Evolutionary conservation across 345 rosid species (phyloP).

Genomic region (Carallia pectinifolia): DNA sequence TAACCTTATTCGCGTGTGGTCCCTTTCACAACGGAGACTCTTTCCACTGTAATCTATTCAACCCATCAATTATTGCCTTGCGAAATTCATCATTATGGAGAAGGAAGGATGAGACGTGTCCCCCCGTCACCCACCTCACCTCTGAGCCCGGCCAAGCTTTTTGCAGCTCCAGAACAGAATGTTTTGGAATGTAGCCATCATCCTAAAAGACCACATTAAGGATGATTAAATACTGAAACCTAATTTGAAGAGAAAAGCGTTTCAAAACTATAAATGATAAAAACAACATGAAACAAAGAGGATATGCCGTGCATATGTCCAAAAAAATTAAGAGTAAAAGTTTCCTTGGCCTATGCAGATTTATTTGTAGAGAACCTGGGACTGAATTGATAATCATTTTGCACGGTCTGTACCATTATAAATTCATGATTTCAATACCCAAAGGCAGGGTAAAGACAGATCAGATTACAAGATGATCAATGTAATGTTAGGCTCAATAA

Average conservation of each 20-base stretch:
- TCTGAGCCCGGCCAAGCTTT: constrained; percentile 99
- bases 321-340: neutral
- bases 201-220: constrained; percentile 47
- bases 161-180: constrained; percentile 90
- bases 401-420: no score
- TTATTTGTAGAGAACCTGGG: no score
- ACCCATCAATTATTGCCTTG: constrained; percentile 76
- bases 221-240: neutral
- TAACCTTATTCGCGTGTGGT: neutral
- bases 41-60: constrained; percentile 79
- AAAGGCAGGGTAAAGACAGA: neutral
- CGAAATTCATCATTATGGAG: constrained; percentile 83
- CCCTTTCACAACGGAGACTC: constrained; percentile 51
- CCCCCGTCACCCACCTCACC: constrained; percentile 98
- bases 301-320: neutral
- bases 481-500: neutral
- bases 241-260: neutral
- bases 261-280: neutral
- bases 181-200: constrained; percentile 95
- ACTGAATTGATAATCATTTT: no score
- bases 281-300: neutral
- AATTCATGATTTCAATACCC: neutral
- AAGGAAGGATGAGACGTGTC: constrained; percentile 87
- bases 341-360: neutral
- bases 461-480: neutral